Conservation (phyloP, 1,284 basidiomycete species). For the Dichomitus squalens region DNA sequence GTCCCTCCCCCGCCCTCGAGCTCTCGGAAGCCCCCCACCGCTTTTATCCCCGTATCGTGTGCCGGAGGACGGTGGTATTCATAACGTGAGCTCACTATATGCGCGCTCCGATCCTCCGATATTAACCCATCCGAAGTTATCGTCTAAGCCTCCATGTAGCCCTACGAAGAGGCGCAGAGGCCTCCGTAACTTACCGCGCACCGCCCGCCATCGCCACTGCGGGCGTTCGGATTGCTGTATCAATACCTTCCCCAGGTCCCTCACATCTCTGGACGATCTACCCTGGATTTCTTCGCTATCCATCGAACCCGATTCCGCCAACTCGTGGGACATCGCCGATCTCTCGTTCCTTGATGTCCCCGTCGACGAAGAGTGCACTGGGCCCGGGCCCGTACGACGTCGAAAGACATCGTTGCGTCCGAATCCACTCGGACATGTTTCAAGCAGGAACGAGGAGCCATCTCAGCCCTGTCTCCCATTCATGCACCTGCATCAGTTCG, state of each 20-base stretch:
- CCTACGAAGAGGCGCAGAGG: conserved; percentile 34
- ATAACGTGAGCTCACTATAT: conserved; percentile 21
- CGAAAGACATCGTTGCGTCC: conserved; percentile 32
- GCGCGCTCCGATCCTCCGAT: conserved; percentile 15
- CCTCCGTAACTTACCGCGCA: conserved; percentile 28
- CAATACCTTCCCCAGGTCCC: conserved; percentile 21
- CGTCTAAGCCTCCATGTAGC: conserved; percentile 33
- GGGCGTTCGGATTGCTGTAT: conserved; percentile 31
- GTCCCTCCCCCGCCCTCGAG: conserved; percentile 17
- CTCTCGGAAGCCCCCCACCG: conserved; percentile 23
- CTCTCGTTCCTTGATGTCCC: conserved; percentile 31
- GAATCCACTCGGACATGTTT: conserved; percentile 18
- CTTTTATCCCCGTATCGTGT: conserved; percentile 32
- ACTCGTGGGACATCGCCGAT: conserved; percentile 34
- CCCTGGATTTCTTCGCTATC: conserved; percentile 36
- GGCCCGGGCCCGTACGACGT: conserved; percentile 31
- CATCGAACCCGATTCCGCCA: conserved; percentile 24
- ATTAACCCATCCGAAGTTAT: conserved; percentile 25
- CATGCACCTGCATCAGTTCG: conserved; percentile 15
- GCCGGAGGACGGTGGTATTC: conserved; percentile 22
- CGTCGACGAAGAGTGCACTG: conserved; percentile 5
- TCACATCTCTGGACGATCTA: conserved; percentile 31
- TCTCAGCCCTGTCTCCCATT: conserved; percentile 16
- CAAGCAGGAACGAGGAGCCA: conserved; percentile 5
- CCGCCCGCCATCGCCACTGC: conserved; percentile 31